Base-by-base conservation (phyloP, 257 asterid genomes). In the Fraxinus americana region DNA sequence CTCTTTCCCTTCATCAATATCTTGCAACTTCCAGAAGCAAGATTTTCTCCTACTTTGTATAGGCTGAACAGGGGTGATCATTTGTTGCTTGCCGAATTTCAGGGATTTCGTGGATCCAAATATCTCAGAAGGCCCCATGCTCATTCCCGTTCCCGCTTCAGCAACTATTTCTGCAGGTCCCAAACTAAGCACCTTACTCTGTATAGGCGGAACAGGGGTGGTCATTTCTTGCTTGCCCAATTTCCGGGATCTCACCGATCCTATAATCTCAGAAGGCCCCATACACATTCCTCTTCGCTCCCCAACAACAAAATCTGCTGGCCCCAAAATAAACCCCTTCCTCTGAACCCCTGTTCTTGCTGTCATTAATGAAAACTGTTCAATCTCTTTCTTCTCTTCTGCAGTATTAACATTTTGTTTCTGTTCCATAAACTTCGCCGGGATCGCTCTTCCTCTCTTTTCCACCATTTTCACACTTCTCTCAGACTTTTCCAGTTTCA, bases 281-380 rank as follows among this genome's bases (percentile, higher is more conserved):
- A 92, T 75, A 85, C 98, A 92, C 83, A 88, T 70, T 27, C 96
- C 96, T 72, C 94, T 83, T 35, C 93, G 83, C 69, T 76, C 83
- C 1, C 82, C 87, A 4, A 87, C 78, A 10, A 74, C 27, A 70
- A 94, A 91, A 50, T 94, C 99, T 5, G 83, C 83, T 3, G 99
- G 98, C 52, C 98, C 96, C 72, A 92, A 73, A 88, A 97, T 94
- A 6, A 91, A 82, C 61, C 98, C 97, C 81, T 98, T 91, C 80
- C 96, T 86, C 54, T 78, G 78, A 36, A 54, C 80, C 79, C 70
- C 86, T 7, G 79, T 41, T 84, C 76, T 88, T 0, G 81, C 87
- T 39, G 84, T 80, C 81, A 82, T 2, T 16, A 71, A 41, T 52
- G 87, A 63, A 71, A 75, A 67, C 43, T 85, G 90, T 10, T 83